Evolutionary conservation across 306 rosid genomes (phyloP).

Genomic region (Alnus rubra): DNA sequence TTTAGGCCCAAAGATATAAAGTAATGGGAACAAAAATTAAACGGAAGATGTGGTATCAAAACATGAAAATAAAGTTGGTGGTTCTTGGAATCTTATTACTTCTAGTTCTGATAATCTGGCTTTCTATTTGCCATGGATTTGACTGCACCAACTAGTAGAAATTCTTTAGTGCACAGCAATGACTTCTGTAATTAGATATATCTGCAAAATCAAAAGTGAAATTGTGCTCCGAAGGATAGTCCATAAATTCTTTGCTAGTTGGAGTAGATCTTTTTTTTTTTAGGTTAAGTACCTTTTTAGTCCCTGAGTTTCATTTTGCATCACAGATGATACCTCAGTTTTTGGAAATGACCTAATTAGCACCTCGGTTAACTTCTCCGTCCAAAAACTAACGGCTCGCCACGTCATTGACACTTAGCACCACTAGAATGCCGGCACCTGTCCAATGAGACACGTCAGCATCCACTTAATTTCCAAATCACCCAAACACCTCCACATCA

Average conservation of each 20-base stretch:
- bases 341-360: too few relatives aligned
- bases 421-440: too few relatives aligned
- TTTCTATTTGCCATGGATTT: constrained; percentile 86
- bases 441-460: too few relatives aligned
- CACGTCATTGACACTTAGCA: too few relatives aligned
- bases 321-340: too few relatives aligned
- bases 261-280: background rate
- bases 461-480: too few relatives aligned
- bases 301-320: too few relatives aligned
- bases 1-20: constrained; percentile 81
- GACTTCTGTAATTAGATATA: constrained; percentile 6
- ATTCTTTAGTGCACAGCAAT: constrained; percentile 26
- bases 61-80: constrained; percentile 90
- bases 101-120: constrained; percentile 78
- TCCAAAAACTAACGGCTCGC: too few relatives aligned
- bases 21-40: constrained; percentile 66
- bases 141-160: constrained; percentile 70
- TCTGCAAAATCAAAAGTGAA: background rate
- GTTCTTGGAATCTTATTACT: constrained; percentile 73
- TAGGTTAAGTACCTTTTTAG: too few relatives aligned
- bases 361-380: too few relatives aligned
- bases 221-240: constrained; percentile 7
- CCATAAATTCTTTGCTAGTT: constrained; percentile 5
- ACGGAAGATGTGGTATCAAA: constrained; percentile 95
- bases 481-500: too few relatives aligned